These are phyloP conservation scores for Fusarium sp. DNA, from an alignment of 2,329 filamentous ascomycete species.

Conservation along the genomic window DNA sequence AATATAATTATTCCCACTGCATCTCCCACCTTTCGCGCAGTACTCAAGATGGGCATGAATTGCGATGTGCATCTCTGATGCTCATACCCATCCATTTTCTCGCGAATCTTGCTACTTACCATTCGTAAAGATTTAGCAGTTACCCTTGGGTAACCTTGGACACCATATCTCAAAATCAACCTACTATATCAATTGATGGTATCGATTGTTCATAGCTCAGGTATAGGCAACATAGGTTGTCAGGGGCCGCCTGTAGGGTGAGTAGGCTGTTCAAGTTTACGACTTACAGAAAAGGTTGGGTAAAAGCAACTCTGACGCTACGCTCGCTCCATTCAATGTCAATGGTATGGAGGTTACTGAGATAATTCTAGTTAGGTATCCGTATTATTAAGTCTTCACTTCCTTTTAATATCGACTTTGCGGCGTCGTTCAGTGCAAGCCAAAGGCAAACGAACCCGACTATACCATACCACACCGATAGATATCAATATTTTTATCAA, in stretches of 20 bases:
- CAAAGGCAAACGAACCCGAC: not conserved
- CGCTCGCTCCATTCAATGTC: not conserved
- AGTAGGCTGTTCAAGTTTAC: not conserved
- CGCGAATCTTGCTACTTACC: not conserved
- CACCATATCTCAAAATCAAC: not conserved
- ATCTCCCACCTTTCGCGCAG: not conserved
- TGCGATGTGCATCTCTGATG: not conserved
- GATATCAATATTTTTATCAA: not conserved
- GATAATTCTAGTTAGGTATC: not conserved
- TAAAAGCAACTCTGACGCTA: not conserved
- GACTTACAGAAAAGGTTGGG: not conserved
- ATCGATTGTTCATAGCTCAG: not conserved
- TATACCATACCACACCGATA: not conserved
- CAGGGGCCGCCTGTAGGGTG: not conserved
- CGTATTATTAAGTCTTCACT: not conserved
- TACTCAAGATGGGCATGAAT: not conserved
- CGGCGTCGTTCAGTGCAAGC: not conserved
- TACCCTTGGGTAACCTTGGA: not conserved
- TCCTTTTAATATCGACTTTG: not conserved
- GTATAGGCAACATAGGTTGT: not conserved
- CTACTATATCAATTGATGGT: not conserved
- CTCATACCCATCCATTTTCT: not conserved
- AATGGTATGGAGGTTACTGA: not conserved
- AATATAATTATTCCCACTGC: no score
- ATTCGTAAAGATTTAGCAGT: not conserved